These are phyloP conservation scores for Magnolia officinalis DNA, from an alignment of 164 flowering plant species.

Conservation along the genomic window DNA sequence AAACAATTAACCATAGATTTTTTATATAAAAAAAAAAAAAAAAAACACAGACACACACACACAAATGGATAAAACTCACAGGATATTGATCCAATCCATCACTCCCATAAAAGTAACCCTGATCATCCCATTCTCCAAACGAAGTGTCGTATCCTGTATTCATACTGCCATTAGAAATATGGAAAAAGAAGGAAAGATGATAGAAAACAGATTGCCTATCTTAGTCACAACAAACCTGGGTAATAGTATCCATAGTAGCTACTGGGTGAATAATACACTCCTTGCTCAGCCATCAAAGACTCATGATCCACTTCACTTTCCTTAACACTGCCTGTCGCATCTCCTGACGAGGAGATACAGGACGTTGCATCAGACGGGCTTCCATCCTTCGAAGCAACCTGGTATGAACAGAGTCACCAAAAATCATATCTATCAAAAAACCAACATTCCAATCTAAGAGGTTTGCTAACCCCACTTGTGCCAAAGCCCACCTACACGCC, in stretches of 20 bases:
- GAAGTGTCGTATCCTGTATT: constrained; percentile 42
- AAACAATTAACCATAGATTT: background rate
- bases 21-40: background rate
- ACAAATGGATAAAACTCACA: constrained; percentile 24
- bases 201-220: background rate
- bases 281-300: constrained; percentile 29
- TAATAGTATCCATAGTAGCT: constrained; percentile 48
- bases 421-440: background rate
- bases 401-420: background rate
- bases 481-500: background rate
- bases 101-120: constrained; percentile 30
- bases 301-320: constrained; percentile 38
- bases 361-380: constrained; percentile 41
- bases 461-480: background rate
- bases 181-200: background rate
- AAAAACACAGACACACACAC: background rate
- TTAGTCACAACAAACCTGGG: constrained; percentile 37
- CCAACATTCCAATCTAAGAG: background rate
- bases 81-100: constrained; percentile 51
- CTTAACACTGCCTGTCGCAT: constrained; percentile 29
- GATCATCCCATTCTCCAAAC: constrained; percentile 37
- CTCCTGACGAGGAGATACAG: constrained; percentile 40
- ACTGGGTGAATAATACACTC: constrained; percentile 23
- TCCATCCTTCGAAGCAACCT: constrained; percentile 33
- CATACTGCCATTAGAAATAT: background rate